Percentiles rank a stretch among this genome's conserved stretches.
Evolutionary conservation across 805 yeast genomes (phyloP).

Genomic region (Kluyveromyces siamensis): DNA sequence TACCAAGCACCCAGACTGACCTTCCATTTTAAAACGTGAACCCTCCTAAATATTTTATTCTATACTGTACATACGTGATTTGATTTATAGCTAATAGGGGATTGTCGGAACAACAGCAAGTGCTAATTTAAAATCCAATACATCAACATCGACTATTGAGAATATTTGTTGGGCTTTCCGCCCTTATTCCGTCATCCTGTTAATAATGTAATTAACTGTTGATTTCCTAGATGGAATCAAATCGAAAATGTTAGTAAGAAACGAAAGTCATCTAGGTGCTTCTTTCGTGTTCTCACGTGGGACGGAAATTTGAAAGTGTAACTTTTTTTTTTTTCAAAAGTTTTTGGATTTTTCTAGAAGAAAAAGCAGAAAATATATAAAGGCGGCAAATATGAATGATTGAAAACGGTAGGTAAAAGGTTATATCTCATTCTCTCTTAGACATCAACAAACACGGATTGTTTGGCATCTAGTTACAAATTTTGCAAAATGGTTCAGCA

Average conservation of each 20-base stretch:
- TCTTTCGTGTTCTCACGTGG: not conserved
- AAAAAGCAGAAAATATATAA: constrained; percentile 1
- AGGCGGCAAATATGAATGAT: not conserved
- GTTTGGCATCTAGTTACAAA: not conserved
- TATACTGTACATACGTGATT: too few relatives aligned
- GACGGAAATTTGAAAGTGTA: not conserved
- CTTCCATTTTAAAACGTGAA: too few relatives aligned
- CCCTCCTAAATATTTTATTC: too few relatives aligned
- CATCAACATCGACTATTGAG: too few relatives aligned
- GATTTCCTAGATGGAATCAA: not conserved
- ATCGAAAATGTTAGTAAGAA: not conserved
- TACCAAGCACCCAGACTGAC: not conserved
- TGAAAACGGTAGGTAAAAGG: not conserved
- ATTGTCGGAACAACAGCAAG: too few relatives aligned
- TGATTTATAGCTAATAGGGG: too few relatives aligned
- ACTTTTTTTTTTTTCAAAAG: not conserved
- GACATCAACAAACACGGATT: not conserved
- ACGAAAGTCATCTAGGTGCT: not conserved
- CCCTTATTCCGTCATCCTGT: too few relatives aligned
- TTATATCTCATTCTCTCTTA: not conserved
- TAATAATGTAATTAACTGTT: too few relatives aligned
- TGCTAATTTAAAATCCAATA: too few relatives aligned
- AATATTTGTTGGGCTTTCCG: too few relatives aligned
- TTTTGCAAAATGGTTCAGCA: constrained; percentile 36
- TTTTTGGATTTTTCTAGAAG: not conserved